Evolutionary conservation across 1,139 yeast species (phyloP).

Genomic region (Geotrichum cucujoidarum): DNA sequence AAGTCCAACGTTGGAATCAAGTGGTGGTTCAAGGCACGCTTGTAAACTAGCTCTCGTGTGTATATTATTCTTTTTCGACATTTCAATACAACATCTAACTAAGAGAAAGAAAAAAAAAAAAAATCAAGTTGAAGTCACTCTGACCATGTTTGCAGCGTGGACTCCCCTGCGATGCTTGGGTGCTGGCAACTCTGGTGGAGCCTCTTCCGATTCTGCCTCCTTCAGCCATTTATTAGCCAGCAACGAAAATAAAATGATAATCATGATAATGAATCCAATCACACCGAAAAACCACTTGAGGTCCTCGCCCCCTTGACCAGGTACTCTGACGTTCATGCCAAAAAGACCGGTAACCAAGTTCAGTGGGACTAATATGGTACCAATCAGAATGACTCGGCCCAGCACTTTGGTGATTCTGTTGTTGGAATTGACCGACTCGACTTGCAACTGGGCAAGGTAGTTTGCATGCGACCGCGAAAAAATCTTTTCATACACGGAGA

Average conservation of each 20-base stretch:
- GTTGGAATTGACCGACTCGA: slow-evolving; percentile 81
- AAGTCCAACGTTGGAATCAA: slow-evolving; percentile 57
- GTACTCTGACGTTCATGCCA: slow-evolving; percentile 93
- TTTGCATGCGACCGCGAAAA: slow-evolving; percentile 88
- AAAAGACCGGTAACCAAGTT: slow-evolving; percentile 87
- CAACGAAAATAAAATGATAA: slow-evolving; percentile 24
- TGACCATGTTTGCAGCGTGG: neutral
- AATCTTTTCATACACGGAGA: slow-evolving; percentile 85
- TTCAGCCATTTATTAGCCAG: slow-evolving; percentile 28
- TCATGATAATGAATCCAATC: slow-evolving; percentile 40
- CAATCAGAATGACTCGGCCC: slow-evolving; percentile 82
- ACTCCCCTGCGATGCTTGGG: neutral
- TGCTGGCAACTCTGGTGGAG: neutral
- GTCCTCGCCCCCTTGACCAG: slow-evolving; percentile 52
- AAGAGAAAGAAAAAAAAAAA: no score
- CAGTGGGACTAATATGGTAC: slow-evolving; percentile 87
- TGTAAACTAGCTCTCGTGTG: slow-evolving; percentile 6
- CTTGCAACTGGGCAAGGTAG: slow-evolving; percentile 89
- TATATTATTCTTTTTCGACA: neutral
- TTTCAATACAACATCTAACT: no score
- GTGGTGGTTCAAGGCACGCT: slow-evolving; percentile 53
- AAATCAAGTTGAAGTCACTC: neutral
- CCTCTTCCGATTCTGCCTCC: slow-evolving; percentile 16
- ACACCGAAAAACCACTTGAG: slow-evolving; percentile 66
- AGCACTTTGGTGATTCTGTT: slow-evolving; percentile 80